Evolutionary conservation across 192 early-diverging fungal genomes (phyloP).

Genomic region (Phycomyces nitens): DNA sequence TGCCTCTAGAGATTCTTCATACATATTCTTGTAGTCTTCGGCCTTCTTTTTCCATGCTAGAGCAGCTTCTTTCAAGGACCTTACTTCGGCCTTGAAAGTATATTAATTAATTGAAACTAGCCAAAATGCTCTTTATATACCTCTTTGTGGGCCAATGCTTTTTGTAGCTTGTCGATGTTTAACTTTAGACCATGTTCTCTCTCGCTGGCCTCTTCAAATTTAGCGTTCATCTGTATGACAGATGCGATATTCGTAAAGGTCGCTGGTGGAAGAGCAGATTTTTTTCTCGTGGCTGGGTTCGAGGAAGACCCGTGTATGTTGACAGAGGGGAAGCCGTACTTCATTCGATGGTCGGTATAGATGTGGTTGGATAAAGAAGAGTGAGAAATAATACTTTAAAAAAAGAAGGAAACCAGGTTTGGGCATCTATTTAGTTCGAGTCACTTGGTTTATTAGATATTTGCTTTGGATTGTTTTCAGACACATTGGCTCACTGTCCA

Average conservation of each 20-base stretch:
- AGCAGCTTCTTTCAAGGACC: neutral
- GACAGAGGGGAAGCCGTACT: too few relatives aligned
- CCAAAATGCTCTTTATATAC: neutral
- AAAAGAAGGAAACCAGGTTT: too few relatives aligned
- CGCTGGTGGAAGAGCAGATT: neutral
- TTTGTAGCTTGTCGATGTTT: neutral
- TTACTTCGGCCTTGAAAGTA: neutral
- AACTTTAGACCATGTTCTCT: neutral
- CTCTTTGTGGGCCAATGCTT: neutral
- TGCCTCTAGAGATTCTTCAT: neutral
- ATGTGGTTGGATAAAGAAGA: too few relatives aligned
- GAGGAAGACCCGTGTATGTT: too few relatives aligned
- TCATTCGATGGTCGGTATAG: too few relatives aligned
- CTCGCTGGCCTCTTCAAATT: neutral
- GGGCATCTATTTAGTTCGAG: too few relatives aligned
- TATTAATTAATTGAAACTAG: neutral
- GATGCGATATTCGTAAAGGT: neutral
- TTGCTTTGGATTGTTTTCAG: neutral
- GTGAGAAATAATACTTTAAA: too few relatives aligned
- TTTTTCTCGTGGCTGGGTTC: neutral
- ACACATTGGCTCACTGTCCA: neutral
- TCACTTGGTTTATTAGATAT: too few relatives aligned
- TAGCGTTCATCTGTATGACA: neutral
- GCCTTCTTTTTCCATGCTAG: neutral
- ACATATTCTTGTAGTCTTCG: neutral